Evolutionary conservation across 2,329 filamentous ascomycete species (phyloP), one percentile per base, ranked within the genome.

Genomic region (Ceratocystis diversiconidia): DNA sequence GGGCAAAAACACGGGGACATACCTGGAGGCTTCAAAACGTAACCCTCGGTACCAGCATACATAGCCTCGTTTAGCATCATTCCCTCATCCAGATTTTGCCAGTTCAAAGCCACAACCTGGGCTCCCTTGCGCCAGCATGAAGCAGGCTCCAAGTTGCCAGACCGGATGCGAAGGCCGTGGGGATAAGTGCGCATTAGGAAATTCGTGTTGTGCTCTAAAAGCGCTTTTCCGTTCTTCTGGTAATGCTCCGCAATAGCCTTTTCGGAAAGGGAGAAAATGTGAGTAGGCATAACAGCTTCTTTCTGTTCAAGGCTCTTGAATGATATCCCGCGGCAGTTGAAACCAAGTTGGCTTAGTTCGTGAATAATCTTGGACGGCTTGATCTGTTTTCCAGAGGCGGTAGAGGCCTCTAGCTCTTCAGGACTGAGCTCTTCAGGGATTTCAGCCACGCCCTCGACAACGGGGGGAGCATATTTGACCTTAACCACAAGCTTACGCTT

Each of bases 51-150:
- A 10, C 87, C 88, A 1, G 85, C 82, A 74, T 96, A 96, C 90
- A 95, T 94, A 70, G 85, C 92, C 72, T 94, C 86, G 72, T 96
- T 96, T 15, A 96, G 81, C 92, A 96, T 96, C 86, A 95, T 95
- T 41, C 90, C 91, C 70, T 90, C 87, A 71, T 96, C 91, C 74
- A 88, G 86, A 68, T 86, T 87, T 75, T 97, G 92, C 90, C 92
- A 97, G 76, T 96, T 96, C 68, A 97, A 78, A 0, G 92, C 92
- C 1, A 95, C 90, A 70, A 96, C 87, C 74, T 96, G 92, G 2
- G 95, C 87, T 15, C 92, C 92, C 69, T 89, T 86, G 41, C 90
- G 82, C 92, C 92, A 96, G 75, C 92, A 94, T 2, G 87, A 80
- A 0, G 85, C 83, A 3, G 92, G 91, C 70, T 96, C 90, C 12